These are phyloP conservation scores for Elongisporangium senticosum DNA, from an alignment of 352 stramenopile genomes.

Conservation along the genomic window DNA sequence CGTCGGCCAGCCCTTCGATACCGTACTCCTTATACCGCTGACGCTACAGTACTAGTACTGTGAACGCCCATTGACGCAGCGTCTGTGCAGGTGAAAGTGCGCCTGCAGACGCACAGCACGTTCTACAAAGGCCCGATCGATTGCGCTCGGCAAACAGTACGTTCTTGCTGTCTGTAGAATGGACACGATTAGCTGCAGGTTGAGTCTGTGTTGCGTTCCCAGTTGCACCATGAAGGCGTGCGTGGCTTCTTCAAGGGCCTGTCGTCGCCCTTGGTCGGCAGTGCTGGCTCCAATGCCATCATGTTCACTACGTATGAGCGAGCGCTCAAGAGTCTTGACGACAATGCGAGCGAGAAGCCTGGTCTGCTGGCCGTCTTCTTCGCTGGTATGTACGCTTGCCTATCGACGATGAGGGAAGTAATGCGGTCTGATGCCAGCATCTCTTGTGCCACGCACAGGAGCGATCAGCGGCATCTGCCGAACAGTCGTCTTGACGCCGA, in stretches of 20 bases:
- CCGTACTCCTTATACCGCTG: conserved; percentile 12
- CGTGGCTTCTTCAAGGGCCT: conserved; percentile 84
- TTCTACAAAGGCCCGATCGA: conserved; percentile 51
- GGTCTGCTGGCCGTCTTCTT: conserved; percentile 61
- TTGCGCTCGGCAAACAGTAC: conserved; percentile 36
- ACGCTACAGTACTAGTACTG: too few species aligned
- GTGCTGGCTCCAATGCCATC: conserved; percentile 79
- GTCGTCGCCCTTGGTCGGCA: conserved; percentile 76
- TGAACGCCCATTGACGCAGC: neutral
- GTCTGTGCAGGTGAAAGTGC: conserved; percentile 38
- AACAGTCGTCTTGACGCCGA: conserved; percentile 63
- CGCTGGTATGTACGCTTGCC: conserved; percentile 20
- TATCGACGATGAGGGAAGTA: neutral
- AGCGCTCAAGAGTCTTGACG: conserved; percentile 54
- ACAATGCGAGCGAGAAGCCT: conserved; percentile 33
- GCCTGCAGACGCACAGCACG: conserved; percentile 48
- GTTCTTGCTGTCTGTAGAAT: neutral
- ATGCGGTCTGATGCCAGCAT: too few species aligned
- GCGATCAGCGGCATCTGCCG: conserved; percentile 68
- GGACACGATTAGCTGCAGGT: neutral
- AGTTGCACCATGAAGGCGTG: conserved; percentile 51
- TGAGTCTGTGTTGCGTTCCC: neutral
- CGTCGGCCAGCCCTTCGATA: conserved; percentile 63
- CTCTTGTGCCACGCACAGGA: neutral
- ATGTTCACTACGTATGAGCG: conserved; percentile 83